Evolutionary conservation across 225 moss, liverwort and hornwort genomes (phyloP), one percentile per base, ranked within the genome.

Genomic region (Physcomitrium patens): DNA sequence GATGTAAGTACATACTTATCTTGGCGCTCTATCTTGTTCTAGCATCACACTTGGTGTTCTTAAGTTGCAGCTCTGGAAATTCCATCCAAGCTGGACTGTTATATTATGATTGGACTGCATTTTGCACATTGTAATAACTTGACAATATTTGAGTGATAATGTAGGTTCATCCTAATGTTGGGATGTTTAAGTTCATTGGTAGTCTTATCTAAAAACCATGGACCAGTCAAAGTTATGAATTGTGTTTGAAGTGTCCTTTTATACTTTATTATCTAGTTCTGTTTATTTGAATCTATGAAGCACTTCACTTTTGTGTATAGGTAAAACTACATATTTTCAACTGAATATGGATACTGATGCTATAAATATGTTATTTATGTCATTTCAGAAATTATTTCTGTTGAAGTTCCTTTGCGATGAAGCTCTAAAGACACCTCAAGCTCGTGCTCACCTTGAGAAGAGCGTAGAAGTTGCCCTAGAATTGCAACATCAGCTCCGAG

Each of bases 391-490:
- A 77, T 78, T 96, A 23, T 72, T 78, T 47, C 76, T 96, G 49
- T 78, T 96, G 64, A 93, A 86, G 76, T 89, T 88, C 69, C 85
- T 96, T 51, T 96, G 96, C 77, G 96, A 93, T 73, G 91, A 92
- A 86, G 96, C 96, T 17, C 80, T 96, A 76, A 90, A 90, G 60
- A 96, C 90, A 74, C 86, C 87, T 57, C 90, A 90, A 83, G 67
- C 92, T 68, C 90, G 93, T 80, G 87, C 87, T 51, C 90, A 91
- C 72, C 57, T 96, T 65, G 92, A 93, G 74, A 89, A 92, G 82
- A 90, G 84, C 45, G 83, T 87, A 53, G 90, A 93, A 57, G 80
- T 80, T 66, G 81, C 90, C 51, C 37, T 78, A 41, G 96, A 96
- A 71, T 84, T 92, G 52, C 93, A 96, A 67, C 89, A 90, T 49